Conservation (phyloP, 768 basidiomycete genomes). For the Melanogaster broomeanus region DNA sequence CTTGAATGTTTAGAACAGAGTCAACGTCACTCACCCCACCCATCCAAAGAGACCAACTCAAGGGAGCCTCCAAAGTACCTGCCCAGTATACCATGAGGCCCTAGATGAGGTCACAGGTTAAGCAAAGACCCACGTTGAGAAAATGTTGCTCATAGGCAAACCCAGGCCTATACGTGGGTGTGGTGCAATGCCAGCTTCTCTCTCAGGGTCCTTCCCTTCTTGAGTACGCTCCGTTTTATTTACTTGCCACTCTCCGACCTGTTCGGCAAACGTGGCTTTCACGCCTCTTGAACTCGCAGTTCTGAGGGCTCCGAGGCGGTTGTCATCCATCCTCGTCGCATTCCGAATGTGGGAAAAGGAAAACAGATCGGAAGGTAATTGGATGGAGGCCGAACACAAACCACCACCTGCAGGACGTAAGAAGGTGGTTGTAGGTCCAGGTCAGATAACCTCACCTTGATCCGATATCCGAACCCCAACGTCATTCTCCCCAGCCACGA, state of each 20-base stretch:
- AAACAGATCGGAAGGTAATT: constrained; percentile 74
- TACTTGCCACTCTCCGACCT: constrained; percentile 51
- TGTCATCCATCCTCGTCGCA: constrained; percentile 63
- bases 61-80: constrained; percentile 86
- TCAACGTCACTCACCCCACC: constrained; percentile 64
- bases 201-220: constrained; percentile 39
- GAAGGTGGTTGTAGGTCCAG: constrained; percentile 5
- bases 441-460: constrained; percentile 53
- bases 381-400: constrained; percentile 53
- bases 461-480: constrained; percentile 89
- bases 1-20: not conserved
- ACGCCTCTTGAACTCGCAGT: constrained; percentile 64
- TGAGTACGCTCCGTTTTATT: constrained; percentile 22
- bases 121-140: constrained; percentile 61
- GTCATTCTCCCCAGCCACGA: constrained; percentile 72
- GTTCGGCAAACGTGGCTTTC: constrained; percentile 79
- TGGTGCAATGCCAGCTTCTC: constrained; percentile 45
- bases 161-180: constrained; percentile 80
- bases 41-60: constrained; percentile 77
- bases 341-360: constrained; percentile 89
- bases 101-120: not conserved
- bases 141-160: constrained; percentile 88
- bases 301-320: constrained; percentile 68
- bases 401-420: constrained; percentile 62
- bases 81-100: not conserved